Base-by-base conservation (phyloP, 2,329 filamentous ascomycete genomes). In the Alternaria panax region DNA sequence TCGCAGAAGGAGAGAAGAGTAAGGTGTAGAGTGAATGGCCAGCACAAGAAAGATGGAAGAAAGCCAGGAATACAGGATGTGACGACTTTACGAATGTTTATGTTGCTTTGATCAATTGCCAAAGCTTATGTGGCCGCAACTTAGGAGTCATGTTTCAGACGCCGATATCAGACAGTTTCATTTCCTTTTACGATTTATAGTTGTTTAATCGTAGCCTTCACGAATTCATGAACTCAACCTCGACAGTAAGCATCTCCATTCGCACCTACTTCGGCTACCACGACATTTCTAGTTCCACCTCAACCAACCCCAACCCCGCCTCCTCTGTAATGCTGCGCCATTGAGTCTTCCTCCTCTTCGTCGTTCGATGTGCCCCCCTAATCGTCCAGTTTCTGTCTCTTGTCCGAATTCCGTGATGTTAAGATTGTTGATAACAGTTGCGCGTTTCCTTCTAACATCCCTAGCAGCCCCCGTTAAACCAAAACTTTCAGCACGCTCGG, bases 101-200 rank as follows among this genome's bases (percentile, higher is more conserved):
- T n/a, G 28, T 47, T 48, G 18, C 1, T 9, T 20, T 32, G 2
- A 1, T 22, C 2, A 5, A 16, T 20, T n/a, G 2, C 16, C 1
- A 12, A 5, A 9, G 18, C 20, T 11, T 7, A 34, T 1, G n/a
- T 24, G 8, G 5, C 0, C 20, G 28, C 4, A 6, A 34, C 4
- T 5, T 5, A 25, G 28, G 7, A n/a, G 20, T 2, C 0, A 7
- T 34, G 7, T 48, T 6, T 2, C 12, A 12, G 11, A 7, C 4
- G 0, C 12, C 14, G 0, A 30, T 12, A 9, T 34, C 28, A 25
- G 14, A 1, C 1, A 24, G 1, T n/a, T 11, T 5, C 7, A 5
- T 7, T n/a, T 24, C 11, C 7, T 34, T n/a, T 7, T 12, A 24
- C 4, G 16, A n/a, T n/a, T 1, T 5, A 7, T n/a, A 12, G 5